Conservation (phyloP, 805 yeast species). For the Maudiozyma serrabonitensis region DNA sequence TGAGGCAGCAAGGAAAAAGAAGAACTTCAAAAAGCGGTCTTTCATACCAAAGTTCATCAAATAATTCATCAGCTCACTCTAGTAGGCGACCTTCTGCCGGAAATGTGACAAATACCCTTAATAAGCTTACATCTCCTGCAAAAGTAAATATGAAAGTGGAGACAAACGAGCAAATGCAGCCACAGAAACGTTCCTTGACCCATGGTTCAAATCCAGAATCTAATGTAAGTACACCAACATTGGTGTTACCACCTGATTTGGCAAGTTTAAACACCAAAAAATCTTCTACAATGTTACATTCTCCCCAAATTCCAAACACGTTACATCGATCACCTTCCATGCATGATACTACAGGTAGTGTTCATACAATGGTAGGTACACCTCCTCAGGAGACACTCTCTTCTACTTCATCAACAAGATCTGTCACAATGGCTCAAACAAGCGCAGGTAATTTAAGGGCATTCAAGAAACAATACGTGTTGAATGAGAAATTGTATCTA, state of each 20-base stretch:
- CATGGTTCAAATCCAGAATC: constrained; percentile 5
- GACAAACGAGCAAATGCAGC: not conserved
- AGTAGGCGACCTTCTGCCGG: constrained; percentile 8
- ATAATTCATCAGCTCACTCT: constrained; percentile 23
- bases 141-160: not conserved
- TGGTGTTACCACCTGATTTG: constrained; percentile 20
- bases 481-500: constrained; percentile 61
- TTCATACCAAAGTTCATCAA: constrained; percentile 31
- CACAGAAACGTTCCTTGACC: constrained; percentile 5
- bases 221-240: constrained; percentile 13
- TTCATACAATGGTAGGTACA: not conserved
- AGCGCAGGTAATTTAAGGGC: constrained; percentile 7
- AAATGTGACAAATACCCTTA: not conserved
- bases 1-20: not conserved
- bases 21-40: not conserved
- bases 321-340: not conserved
- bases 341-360: not conserved
- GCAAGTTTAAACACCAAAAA: constrained; percentile 18
- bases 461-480: constrained; percentile 24
- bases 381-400: constrained; percentile 2
- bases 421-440: not conserved
- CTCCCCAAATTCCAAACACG: constrained; percentile 1
- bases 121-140: not conserved
- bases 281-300: constrained; percentile 13
- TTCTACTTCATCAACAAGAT: constrained; percentile 3